phyloP scores from a whole-genome alignment of 306 rosid genomes.

The Pyrus communis region DNA sequence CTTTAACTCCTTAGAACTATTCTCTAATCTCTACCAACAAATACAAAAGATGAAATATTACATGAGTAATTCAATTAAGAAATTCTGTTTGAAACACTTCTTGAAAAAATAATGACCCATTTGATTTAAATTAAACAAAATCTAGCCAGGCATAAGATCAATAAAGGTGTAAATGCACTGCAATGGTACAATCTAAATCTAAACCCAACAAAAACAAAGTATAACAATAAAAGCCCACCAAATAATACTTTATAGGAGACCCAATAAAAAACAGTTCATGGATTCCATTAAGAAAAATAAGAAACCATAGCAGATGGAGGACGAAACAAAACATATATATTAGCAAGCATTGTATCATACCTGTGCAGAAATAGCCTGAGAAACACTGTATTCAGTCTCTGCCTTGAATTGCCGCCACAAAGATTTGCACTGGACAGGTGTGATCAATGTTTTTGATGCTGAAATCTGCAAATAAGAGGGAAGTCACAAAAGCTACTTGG shows the following conservation, averaged over 20 bases:
- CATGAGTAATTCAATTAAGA: neutral
- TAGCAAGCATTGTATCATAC: slow-evolving; percentile 26
- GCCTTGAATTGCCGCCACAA: slow-evolving; percentile 93
- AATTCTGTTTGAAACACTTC: neutral
- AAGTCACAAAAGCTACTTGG: slow-evolving; percentile 8
- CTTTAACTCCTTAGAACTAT: neutral
- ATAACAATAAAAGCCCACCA: neutral
- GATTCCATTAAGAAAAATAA: neutral
- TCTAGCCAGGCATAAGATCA: neutral
- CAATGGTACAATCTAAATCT: neutral
- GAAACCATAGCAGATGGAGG: neutral
- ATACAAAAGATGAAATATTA: neutral
- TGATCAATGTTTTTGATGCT: slow-evolving; percentile 62
- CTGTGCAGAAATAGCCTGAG: slow-evolving; percentile 99
- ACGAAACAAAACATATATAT: neutral
- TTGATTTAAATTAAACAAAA: neutral
- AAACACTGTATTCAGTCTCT: slow-evolving; percentile 88
- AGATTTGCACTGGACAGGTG: slow-evolving; percentile 95
- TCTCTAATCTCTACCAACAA: neutral
- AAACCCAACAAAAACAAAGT: neutral
- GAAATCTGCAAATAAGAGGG: slow-evolving; percentile 45
- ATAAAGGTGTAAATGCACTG: neutral
- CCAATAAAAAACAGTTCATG: neutral
- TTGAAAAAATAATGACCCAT: neutral
- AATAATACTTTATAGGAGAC: neutral